Percentiles rank a stretch among this genome's conserved stretches.
Conservation (phyloP, 345 rosid genomes). For the Pistacia atlantica region DNA sequence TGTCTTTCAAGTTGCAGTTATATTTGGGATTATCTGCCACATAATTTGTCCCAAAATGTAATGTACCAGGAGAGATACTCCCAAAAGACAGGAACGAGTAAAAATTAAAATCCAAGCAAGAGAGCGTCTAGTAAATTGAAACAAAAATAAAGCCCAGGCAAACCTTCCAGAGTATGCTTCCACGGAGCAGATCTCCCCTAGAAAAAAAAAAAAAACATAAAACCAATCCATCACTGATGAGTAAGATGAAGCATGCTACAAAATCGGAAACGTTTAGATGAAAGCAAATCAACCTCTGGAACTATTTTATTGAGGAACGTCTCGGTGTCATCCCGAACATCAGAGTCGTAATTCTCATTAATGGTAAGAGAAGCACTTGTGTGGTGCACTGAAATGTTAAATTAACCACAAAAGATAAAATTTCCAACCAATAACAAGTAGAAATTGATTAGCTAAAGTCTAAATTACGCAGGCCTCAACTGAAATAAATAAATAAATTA, state of each 20-base stretch:
- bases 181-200: constrained; percentile 95
- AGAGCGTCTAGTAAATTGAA: not conserved
- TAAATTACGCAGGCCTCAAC: not conserved
- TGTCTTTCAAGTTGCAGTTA: not conserved
- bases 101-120: too few relatives aligned
- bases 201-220: constrained; percentile 9
- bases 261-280: not conserved
- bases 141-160: not conserved
- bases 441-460: not conserved
- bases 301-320: constrained; percentile 90
- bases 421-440: too few relatives aligned
- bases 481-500: not conserved
- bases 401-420: not conserved
- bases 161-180: constrained; percentile 96
- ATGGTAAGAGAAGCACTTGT: constrained; percentile 95
- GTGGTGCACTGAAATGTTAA: constrained; percentile 65
- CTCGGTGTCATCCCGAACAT: constrained; percentile 91
- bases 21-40: not conserved
- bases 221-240: not conserved
- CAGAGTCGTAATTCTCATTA: constrained; percentile 95
- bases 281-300: constrained; percentile 61
- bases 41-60: too few relatives aligned
- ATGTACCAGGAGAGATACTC: too few relatives aligned
- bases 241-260: not conserved
- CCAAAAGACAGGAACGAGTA: too few relatives aligned